phyloP scores from a whole-genome alignment of 2,329 filamentous ascomycete species.

The Aspergillus novofumigatus region DNA sequence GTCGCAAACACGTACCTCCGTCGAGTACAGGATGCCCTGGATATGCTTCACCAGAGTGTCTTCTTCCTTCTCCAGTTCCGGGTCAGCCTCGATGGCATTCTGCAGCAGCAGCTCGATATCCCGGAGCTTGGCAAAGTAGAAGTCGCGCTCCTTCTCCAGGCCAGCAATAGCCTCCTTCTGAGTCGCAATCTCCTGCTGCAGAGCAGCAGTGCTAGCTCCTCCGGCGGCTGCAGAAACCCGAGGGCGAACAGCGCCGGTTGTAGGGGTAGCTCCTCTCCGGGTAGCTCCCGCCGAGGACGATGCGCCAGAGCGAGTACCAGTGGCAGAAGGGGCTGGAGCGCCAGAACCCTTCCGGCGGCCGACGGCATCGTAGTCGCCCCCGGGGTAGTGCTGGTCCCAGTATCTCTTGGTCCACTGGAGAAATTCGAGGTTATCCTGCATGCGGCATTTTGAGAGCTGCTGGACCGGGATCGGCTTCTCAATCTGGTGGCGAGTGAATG shows the following conservation, averaged over 20 bases:
- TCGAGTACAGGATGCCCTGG: constrained; percentile 94
- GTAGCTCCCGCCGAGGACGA: constrained; percentile 45
- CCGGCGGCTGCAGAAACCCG: constrained; percentile 44
- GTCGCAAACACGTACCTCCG: constrained; percentile 56
- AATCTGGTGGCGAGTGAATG: constrained; percentile 79
- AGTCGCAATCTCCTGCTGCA: constrained; percentile 80
- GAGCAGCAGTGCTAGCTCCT: constrained; percentile 61
- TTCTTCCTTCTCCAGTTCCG: constrained; percentile 90
- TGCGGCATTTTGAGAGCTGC: constrained; percentile 92
- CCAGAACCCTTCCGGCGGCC: constrained; percentile 74
- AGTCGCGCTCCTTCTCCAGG: constrained; percentile 92
- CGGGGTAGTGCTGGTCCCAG: constrained; percentile 98
- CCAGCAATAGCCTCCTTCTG: constrained; percentile 95
- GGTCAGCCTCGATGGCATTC: constrained; percentile 86
- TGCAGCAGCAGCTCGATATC: constrained; percentile 96
- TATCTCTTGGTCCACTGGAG: constrained; percentile 94
- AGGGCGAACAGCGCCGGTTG: constrained; percentile 47
- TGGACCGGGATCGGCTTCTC: constrained; percentile 89
- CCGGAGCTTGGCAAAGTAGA: constrained; percentile 97
- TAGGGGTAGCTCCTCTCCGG: constrained; percentile 59
- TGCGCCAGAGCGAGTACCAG: constrained; percentile 48
- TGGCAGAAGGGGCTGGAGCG: constrained; percentile 47
- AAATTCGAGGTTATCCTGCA: constrained; percentile 99
- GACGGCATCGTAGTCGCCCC: constrained; percentile 92
- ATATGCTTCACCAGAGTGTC: constrained; percentile 91